These are phyloP conservation scores for cucumber (Cucumis sativus) DNA, from an alignment of 306 rosid genomes.

Conservation along the genomic window Cucumber_9930_V3 NC_026661.2:17591001-17591500, in stretches of 20 bases:
- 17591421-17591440: constrained; percentile 14
- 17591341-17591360: background rate
- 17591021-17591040: background rate
- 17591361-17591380: constrained; percentile 13
- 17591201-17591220: constrained; percentile 6
- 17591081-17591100: constrained; percentile 10
- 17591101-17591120: background rate
- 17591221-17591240: no score
- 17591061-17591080: constrained; percentile 11
- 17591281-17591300: constrained; percentile 16
- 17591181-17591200: constrained; percentile 11
- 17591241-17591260: no score
- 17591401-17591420: constrained; percentile 18
- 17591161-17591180: constrained; percentile 11
- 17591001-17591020: no score
- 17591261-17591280: no score
- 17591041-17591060: background rate
- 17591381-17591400: constrained; percentile 7
- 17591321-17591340: background rate
- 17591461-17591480: constrained; percentile 19
- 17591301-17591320: constrained; percentile 11
- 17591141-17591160: constrained; percentile 9
- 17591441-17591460: constrained; percentile 12
- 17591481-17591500: constrained; percentile 14
- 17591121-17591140: constrained; percentile 2